Conservation (phyloP, 2,329 filamentous ascomycete species). For the Claviceps citrina region DNA sequence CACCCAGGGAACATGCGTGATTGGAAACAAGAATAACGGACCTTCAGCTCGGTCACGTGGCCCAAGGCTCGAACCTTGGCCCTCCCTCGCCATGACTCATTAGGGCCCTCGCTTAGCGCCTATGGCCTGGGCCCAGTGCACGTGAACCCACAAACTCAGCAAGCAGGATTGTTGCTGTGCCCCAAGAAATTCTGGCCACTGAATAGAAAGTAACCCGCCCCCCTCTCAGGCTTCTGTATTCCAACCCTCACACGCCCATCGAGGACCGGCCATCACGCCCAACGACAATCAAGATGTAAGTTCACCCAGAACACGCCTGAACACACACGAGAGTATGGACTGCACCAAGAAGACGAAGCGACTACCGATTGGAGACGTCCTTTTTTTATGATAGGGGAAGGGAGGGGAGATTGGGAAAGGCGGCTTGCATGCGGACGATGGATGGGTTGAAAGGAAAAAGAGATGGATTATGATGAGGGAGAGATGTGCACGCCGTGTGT, state of each 20-base stretch:
- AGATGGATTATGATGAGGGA: not conserved
- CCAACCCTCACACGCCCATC: constrained; percentile 19
- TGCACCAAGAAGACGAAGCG: constrained; percentile 1
- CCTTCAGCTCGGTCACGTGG: constrained; percentile 9
- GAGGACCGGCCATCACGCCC: constrained; percentile 27
- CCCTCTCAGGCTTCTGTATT: constrained; percentile 23
- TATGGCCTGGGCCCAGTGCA: constrained; percentile 18
- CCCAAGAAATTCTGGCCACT: constrained; percentile 25
- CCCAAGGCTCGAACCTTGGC: no score
- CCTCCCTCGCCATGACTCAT: no score
- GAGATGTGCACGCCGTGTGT: not conserved
- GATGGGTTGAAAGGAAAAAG: not conserved
- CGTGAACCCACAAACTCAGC: constrained; percentile 28
- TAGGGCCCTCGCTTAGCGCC: constrained; percentile 27
- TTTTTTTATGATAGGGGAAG: no score
- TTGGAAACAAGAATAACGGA: no score
- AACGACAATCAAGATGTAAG: constrained; percentile 32
- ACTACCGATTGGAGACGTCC: constrained; percentile 2
- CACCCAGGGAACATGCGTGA: no score
- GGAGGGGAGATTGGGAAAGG: no score
- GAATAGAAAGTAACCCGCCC: no score
- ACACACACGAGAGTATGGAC: not conserved
- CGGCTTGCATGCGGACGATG: constrained; percentile 2
- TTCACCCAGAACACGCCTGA: constrained; percentile 7
- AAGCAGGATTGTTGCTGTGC: constrained; percentile 17